Conservation (phyloP, 257 asterid species). For the Buddleja alternifolia region DNA sequence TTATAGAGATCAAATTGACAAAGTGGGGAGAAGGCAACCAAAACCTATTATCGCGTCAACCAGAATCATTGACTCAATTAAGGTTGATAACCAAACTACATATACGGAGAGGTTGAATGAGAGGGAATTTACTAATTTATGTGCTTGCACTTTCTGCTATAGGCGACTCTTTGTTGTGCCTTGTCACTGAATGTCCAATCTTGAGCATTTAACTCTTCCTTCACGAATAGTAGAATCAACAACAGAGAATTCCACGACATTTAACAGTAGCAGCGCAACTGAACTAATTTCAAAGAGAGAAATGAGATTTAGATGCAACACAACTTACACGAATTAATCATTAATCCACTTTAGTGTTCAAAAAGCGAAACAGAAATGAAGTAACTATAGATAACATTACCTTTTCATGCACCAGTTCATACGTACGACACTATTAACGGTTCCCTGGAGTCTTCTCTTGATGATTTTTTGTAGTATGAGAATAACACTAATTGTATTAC, state of each 20-base stretch:
- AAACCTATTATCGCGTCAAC: slow-evolving; percentile 3
- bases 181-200: slow-evolving; percentile 9
- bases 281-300: not conserved
- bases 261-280: not conserved
- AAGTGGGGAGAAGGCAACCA: not conserved
- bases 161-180: not conserved
- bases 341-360: not conserved
- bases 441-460: slow-evolving; percentile 43
- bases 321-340: not conserved
- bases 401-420: slow-evolving; percentile 32
- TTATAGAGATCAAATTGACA: too few relatives aligned
- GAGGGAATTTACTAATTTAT: not conserved
- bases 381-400: not conserved
- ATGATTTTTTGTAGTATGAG: slow-evolving; percentile 48
- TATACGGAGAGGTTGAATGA: slow-evolving; percentile 1
- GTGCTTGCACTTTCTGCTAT: not conserved
- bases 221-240: not conserved
- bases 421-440: slow-evolving; percentile 50
- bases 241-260: not conserved
- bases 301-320: not conserved
- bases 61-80: slow-evolving; percentile 17
- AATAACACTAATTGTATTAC: slow-evolving; percentile 47
- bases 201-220: not conserved
- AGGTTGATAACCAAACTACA: not conserved
- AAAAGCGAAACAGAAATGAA: not conserved